These are phyloP conservation scores for Arachis hypogaea DNA, from an alignment of 306 rosid species.

Conservation along the genomic window DNA sequence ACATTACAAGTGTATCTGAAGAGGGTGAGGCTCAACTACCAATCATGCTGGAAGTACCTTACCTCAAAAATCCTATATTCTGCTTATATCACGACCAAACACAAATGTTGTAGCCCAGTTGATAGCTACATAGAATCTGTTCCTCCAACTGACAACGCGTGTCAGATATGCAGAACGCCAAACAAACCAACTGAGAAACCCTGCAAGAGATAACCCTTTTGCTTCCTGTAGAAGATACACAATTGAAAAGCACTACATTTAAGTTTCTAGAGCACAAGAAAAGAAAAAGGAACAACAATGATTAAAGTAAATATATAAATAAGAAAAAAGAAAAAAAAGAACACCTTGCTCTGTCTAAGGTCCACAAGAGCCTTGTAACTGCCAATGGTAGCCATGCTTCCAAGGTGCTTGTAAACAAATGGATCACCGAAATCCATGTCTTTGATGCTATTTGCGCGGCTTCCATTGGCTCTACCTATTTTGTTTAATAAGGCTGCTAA, in stretches of 20 bases:
- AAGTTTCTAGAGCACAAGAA: conserved; percentile 2
- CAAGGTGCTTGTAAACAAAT: conserved; percentile 89
- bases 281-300: not conserved
- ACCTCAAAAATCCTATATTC: conserved; percentile 57
- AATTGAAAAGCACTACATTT: conserved; percentile 26
- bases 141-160: conserved; percentile 95
- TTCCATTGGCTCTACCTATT: conserved; percentile 76
- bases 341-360: conserved; percentile 92
- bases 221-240: conserved; percentile 55
- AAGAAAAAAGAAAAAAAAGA: not conserved
- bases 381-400: conserved; percentile 96
- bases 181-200: conserved; percentile 83
- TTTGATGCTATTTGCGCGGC: conserved; percentile 56
- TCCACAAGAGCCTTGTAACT: conserved; percentile 97
- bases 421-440: conserved; percentile 63
- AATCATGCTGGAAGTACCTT: conserved; percentile 4
- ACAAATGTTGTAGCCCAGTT: conserved; percentile 92
- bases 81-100: conserved; percentile 94
- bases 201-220: conserved; percentile 84
- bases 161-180: conserved; percentile 93
- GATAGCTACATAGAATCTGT: conserved; percentile 87
- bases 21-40: not conserved
- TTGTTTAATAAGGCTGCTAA: conserved; percentile 65
- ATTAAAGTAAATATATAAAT: not conserved
- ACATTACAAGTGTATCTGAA: not conserved